phyloP scores from a whole-genome alignment of 2,329 filamentous ascomycete species.

The Trichoderma koningii region DNA sequence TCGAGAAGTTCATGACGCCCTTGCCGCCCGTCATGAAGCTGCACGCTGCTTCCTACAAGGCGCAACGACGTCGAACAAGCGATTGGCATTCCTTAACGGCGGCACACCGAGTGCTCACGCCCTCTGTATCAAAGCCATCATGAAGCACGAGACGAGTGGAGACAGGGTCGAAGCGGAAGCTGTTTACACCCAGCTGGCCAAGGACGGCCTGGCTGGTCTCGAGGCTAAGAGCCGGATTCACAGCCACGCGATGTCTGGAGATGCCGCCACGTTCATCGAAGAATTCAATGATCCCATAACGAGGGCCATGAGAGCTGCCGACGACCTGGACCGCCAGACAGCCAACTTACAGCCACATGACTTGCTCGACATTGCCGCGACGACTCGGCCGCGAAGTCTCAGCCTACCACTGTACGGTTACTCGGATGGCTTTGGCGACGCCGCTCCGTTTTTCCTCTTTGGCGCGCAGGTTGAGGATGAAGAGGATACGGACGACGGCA shows the following conservation, averaged over 20 bases:
- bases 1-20: constrained; percentile 54
- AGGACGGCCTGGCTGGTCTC: constrained; percentile 49
- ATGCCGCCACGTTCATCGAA: constrained; percentile 30
- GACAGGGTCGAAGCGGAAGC: constrained; percentile 52
- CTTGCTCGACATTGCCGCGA: constrained; percentile 50
- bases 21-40: constrained; percentile 48
- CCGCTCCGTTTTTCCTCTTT: constrained; percentile 53
- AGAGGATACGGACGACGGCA: constrained; percentile 29
- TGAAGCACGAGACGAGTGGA: constrained; percentile 53
- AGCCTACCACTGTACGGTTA: constrained; percentile 53
- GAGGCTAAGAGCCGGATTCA: constrained; percentile 32
- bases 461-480: constrained; percentile 40
- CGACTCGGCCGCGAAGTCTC: constrained; percentile 48
- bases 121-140: constrained; percentile 57
- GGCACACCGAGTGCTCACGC: constrained; percentile 58
- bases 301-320: constrained; percentile 60
- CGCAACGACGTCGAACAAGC: constrained; percentile 50
- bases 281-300: constrained; percentile 52
- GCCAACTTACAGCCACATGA: constrained; percentile 54
- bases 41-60: constrained; percentile 55
- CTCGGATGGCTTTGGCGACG: constrained; percentile 47
- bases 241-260: constrained; percentile 29
- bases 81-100: constrained; percentile 62
- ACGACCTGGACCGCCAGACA: constrained; percentile 58
- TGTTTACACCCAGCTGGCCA: constrained; percentile 54